Conservation (phyloP, 495 filamentous ascomycete species). For the Aspergillus leporis region DNA sequence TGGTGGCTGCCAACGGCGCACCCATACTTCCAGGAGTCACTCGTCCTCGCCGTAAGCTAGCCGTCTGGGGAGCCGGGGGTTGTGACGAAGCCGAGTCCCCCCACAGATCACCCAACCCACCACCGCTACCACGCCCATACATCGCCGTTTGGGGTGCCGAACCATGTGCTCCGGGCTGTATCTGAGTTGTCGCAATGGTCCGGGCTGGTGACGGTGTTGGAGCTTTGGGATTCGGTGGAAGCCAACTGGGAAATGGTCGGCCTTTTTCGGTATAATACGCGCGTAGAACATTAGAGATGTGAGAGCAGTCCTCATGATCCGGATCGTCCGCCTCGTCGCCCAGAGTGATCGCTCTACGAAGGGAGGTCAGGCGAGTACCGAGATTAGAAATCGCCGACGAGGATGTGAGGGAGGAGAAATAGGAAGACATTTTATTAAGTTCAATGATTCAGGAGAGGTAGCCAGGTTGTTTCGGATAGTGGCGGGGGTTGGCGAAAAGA, state of each 20-base stretch:
- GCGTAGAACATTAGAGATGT: conserved; percentile 92
- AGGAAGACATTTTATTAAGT: conserved; percentile 65
- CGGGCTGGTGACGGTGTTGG: conserved; percentile 57
- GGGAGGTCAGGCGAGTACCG: conserved; percentile 74
- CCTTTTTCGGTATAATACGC: conserved; percentile 92
- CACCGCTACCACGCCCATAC: conserved; percentile 41
- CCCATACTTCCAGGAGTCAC: conserved; percentile 14
- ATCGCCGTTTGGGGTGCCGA: conserved; percentile 31
- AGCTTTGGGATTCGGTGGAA: conserved; percentile 80
- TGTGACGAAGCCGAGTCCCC: conserved; percentile 57
- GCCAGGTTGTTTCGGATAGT: not conserved
- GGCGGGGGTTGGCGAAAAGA: not conserved
- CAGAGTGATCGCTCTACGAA: conserved; percentile 76
- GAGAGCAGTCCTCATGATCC: conserved; percentile 92
- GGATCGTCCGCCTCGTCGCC: conserved; percentile 74
- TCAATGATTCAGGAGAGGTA: conserved; percentile 3
- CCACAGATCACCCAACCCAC: conserved; percentile 80
- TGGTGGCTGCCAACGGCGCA: conserved; percentile 10
- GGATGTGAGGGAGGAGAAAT: conserved; percentile 65
- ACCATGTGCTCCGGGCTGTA: conserved; percentile 47
- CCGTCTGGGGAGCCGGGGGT: conserved; percentile 49
- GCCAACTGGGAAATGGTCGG: conserved; percentile 81
- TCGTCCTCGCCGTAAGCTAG: conserved; percentile 55
- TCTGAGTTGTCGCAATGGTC: conserved; percentile 52
- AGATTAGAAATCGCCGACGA: conserved; percentile 75